A percentile compares a stretch with the other conserved stretches of the same genome.
Conservation (phyloP, 2,329 filamentous ascomycete species). For the Claviceps fusiformis region DNA sequence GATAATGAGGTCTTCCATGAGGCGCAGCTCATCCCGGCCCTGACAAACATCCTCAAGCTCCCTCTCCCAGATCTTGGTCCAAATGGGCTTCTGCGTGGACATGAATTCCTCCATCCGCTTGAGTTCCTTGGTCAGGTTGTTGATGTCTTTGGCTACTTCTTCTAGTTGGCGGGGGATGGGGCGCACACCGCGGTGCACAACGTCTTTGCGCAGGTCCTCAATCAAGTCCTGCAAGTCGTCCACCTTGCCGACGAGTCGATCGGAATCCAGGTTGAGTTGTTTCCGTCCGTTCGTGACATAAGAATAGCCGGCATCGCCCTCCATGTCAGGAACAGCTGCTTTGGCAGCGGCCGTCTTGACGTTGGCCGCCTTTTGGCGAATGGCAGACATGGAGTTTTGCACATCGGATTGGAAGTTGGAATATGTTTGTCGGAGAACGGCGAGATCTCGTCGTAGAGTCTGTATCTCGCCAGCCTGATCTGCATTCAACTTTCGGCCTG, state of each 20-base stretch:
- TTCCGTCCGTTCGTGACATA: constrained; percentile 85
- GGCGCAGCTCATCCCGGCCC: constrained; percentile 83
- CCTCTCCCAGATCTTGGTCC: constrained; percentile 99
- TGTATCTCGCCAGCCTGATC: constrained; percentile 67
- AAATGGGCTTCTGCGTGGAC: constrained; percentile 81
- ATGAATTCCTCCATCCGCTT: constrained; percentile 92
- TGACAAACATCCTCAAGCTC: constrained; percentile 92
- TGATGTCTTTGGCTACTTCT: constrained; percentile 76
- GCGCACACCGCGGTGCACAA: constrained; percentile 82
- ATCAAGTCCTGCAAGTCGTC: constrained; percentile 96
- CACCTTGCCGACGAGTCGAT: constrained; percentile 79
- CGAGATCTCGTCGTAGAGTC: constrained; percentile 72
- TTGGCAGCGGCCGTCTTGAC: constrained; percentile 67
- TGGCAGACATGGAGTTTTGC: constrained; percentile 69
- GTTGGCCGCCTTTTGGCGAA: constrained; percentile 67
- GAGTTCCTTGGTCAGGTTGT: constrained; percentile 66
- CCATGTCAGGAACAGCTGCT: constrained; percentile 54
- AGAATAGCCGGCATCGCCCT: constrained; percentile 66
- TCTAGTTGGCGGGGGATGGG: constrained; percentile 85
- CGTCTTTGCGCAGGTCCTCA: constrained; percentile 93
- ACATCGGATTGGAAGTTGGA: constrained; percentile 82
- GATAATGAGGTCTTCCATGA: constrained; percentile 89
- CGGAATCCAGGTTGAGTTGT: constrained; percentile 71
- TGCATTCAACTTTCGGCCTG: constrained; percentile 34
- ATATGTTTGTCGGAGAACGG: constrained; percentile 85